Evolutionary conservation across 2,329 filamentous ascomycete species (phyloP).

Genomic region (Corinectria fuckeliana): DNA sequence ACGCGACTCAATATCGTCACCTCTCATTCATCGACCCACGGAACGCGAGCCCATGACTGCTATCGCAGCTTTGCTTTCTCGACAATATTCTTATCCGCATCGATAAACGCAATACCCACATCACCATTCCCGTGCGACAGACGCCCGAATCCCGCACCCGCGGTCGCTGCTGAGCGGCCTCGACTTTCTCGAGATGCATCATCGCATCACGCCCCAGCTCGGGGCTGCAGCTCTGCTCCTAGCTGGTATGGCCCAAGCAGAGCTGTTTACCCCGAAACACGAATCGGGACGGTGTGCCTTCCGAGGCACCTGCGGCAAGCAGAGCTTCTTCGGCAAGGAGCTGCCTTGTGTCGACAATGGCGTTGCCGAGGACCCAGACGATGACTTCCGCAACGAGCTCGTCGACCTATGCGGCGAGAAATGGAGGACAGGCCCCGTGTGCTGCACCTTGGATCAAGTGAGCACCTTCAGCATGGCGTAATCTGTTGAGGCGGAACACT

Average conservation of each 20-base stretch:
- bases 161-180: conserved; percentile 25
- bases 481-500: conserved; percentile 10
- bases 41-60: not conserved
- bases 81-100: conserved; percentile 19
- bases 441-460: conserved; percentile 83
- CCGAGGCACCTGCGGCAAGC: conserved; percentile 88
- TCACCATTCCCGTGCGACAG: conserved; percentile 3
- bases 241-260: conserved; percentile 34
- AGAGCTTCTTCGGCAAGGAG: conserved; percentile 87
- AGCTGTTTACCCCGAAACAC: conserved; percentile 66
- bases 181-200: conserved; percentile 41
- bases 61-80: not conserved
- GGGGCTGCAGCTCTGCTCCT: conserved; percentile 43
- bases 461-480: conserved; percentile 28
- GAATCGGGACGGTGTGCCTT: conserved; percentile 90
- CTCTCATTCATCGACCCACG: not conserved
- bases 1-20: conserved; percentile 6
- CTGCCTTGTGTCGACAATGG: conserved; percentile 94
- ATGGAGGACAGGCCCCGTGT: conserved; percentile 85
- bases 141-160: conserved; percentile 24
- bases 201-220: conserved; percentile 39
- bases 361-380: conserved; percentile 75
- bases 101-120: conserved; percentile 17
- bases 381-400: conserved; percentile 75
- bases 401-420: conserved; percentile 85